These are phyloP conservation scores for Aegilops bicornis DNA, from an alignment of 176 grass and related monocot species.

Conservation along the genomic window DNA sequence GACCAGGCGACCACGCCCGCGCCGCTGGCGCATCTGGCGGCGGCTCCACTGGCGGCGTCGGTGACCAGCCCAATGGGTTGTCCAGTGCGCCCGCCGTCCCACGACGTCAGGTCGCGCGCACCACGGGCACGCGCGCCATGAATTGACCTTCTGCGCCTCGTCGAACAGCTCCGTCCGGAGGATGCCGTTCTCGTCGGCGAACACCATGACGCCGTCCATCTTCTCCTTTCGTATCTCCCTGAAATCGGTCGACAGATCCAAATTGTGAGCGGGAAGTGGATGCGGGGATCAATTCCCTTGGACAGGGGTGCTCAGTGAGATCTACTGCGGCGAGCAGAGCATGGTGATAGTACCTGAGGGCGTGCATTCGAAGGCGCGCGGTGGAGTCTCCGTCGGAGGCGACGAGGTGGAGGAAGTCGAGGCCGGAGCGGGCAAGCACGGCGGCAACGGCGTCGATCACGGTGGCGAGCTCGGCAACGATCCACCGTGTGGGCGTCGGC, in stretches of 20 bases:
- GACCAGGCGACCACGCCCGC: constrained; percentile 80
- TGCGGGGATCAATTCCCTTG: too few relatives aligned
- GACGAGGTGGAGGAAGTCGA: constrained; percentile 53
- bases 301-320: too few relatives aligned
- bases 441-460: constrained; percentile 58
- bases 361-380: constrained; percentile 49
- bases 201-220: constrained; percentile 80
- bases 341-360: constrained; percentile 50
- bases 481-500: constrained; percentile 48
- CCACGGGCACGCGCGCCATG: constrained; percentile 51
- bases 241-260: background rate
- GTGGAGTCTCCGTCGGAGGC: constrained; percentile 23
- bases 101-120: constrained; percentile 63
- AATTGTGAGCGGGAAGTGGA: too few relatives aligned
- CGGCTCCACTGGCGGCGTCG: constrained; percentile 67
- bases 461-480: constrained; percentile 56
- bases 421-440: constrained; percentile 47
- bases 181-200: constrained; percentile 89
- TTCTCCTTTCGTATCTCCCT: constrained; percentile 57
- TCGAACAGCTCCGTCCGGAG: constrained; percentile 86
- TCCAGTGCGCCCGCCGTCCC: constrained; percentile 14
- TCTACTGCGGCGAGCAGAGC: constrained; percentile 14
- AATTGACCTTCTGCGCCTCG: constrained; percentile 82
- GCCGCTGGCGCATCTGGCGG: constrained; percentile 59
- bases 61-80: constrained; percentile 61